phyloP scores from a whole-genome alignment of 2,329 filamentous ascomycete species.

The Stagonosporopsis rhizophila region DNA sequence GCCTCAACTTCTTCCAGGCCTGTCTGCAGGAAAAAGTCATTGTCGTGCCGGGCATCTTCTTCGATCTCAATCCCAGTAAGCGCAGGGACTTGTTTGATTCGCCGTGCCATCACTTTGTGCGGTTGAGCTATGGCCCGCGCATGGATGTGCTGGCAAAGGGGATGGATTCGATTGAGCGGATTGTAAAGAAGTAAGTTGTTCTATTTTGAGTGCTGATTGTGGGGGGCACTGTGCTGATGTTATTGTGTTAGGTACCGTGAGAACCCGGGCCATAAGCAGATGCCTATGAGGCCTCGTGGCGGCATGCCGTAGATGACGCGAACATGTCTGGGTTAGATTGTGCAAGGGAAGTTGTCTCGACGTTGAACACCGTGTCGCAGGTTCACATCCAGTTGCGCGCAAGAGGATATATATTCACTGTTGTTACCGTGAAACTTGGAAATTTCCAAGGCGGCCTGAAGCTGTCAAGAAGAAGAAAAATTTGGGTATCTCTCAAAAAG shows the following conservation, averaged over 20 bases:
- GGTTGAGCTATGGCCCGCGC: slow-evolving; percentile 50
- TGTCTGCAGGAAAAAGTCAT: slow-evolving; percentile 94
- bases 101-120: slow-evolving; percentile 74
- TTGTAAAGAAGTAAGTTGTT: slow-evolving; percentile 49
- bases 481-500: too few species aligned
- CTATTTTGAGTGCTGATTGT: too few species aligned
- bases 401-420: too few species aligned
- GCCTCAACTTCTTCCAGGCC: slow-evolving; percentile 95
- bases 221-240: neutral
- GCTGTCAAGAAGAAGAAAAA: too few species aligned
- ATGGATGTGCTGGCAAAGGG: slow-evolving; percentile 52
- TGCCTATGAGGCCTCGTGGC: slow-evolving; percentile 16
- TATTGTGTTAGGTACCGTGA: slow-evolving; percentile 16
- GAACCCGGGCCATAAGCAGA: slow-evolving; percentile 14
- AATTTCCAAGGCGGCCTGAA: too few species aligned
- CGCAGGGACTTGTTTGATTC: slow-evolving; percentile 91
- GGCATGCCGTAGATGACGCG: slow-evolving; percentile 1
- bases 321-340: too few species aligned
- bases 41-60: slow-evolving; percentile 97
- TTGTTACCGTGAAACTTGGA: too few species aligned
- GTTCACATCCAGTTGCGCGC: too few species aligned
- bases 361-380: too few species aligned
- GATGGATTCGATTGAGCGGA: slow-evolving; percentile 49
- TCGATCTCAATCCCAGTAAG: slow-evolving; percentile 90
- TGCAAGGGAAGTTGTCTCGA: too few species aligned